phyloP scores from a whole-genome alignment of 768 basidiomycete genomes.

The Cystobasidium tubakii region DNA sequence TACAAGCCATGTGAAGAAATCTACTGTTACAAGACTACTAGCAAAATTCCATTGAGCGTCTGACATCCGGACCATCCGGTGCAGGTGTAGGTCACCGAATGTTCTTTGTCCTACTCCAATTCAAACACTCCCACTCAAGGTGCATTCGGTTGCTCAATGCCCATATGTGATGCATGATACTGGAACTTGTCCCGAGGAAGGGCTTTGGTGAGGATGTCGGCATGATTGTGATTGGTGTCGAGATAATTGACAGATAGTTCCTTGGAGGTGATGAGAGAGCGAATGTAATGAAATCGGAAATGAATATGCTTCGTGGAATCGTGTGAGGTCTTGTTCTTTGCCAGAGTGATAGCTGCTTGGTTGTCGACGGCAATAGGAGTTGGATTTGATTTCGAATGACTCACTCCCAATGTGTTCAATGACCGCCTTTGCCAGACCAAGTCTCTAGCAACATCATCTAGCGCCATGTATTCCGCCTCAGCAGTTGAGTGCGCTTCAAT shows the following conservation, averaged over 20 bases:
- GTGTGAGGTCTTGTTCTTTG: constrained; percentile 48
- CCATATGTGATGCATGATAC: no score
- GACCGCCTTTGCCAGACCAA: background rate
- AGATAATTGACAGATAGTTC: constrained; percentile 40
- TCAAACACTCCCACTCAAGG: no score
- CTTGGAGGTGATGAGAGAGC: constrained; percentile 44
- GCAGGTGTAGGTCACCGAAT: no score
- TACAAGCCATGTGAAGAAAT: no score
- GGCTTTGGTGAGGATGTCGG: constrained; percentile 46
- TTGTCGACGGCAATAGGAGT: no score
- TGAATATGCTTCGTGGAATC: constrained; percentile 52
- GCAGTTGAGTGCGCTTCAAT: background rate
- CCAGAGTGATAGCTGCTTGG: constrained; percentile 47
- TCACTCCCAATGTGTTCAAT: background rate
- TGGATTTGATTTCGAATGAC: no score
- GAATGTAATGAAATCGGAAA: constrained; percentile 49
- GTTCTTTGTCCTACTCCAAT: no score
- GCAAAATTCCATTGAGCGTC: no score
- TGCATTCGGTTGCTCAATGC: no score
- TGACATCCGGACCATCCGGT: no score
- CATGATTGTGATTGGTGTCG: constrained; percentile 43
- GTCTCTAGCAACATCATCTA: background rate
- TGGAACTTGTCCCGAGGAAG: no score
- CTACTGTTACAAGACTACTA: no score
- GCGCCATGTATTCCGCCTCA: background rate